Conservation (phyloP, 164 flowering plant genomes). For the Kalanchoe fedtschenkoi region DNA sequence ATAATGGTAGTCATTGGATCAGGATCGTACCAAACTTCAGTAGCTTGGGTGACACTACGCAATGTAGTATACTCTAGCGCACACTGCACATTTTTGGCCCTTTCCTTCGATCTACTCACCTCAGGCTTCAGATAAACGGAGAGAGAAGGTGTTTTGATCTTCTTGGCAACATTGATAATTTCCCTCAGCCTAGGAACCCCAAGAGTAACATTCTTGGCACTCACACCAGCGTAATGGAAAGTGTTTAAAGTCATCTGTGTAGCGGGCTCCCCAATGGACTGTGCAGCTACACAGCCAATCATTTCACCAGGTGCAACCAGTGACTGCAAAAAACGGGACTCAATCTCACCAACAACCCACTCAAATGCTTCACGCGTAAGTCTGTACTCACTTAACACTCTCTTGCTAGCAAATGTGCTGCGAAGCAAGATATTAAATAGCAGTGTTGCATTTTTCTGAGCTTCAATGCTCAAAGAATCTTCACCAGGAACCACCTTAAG, state of each 20-base stretch:
- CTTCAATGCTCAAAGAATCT: slow-evolving; percentile 80
- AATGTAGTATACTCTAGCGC: slow-evolving; percentile 89
- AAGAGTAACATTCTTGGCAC: slow-evolving; percentile 98
- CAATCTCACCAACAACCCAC: slow-evolving; percentile 98
- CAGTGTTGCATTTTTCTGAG: slow-evolving; percentile 95
- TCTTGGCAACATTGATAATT: slow-evolving; percentile 96
- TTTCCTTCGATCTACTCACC: slow-evolving; percentile 69
- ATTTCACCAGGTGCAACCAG: slow-evolving; percentile 99
- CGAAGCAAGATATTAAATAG: slow-evolving; percentile 86
- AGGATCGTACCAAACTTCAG: slow-evolving; percentile 99
- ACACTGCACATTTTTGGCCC: slow-evolving; percentile 93
- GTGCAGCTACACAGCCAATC: slow-evolving; percentile 99
- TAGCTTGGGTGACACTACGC: slow-evolving; percentile 94
- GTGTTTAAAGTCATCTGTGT: slow-evolving; percentile 98
- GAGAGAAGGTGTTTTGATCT: slow-evolving; percentile 93
- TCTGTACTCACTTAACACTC: slow-evolving; percentile 85
- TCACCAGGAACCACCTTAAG: slow-evolving; percentile 94
- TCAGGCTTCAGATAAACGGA: slow-evolving; percentile 87
- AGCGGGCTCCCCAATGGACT: slow-evolving; percentile 98
- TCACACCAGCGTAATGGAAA: slow-evolving; percentile 99
- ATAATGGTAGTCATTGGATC: slow-evolving; percentile 96
- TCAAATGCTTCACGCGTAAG: slow-evolving; percentile 94
- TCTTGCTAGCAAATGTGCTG: slow-evolving; percentile 88
- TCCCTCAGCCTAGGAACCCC: slow-evolving; percentile 98
- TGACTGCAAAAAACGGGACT: slow-evolving; percentile 88